Percentiles rank a stretch among this genome's conserved stretches.
These are phyloP conservation scores for Aspergillus pseudoterreus DNA, from an alignment of 2,329 filamentous ascomycete species.

Conservation along the genomic window DNA sequence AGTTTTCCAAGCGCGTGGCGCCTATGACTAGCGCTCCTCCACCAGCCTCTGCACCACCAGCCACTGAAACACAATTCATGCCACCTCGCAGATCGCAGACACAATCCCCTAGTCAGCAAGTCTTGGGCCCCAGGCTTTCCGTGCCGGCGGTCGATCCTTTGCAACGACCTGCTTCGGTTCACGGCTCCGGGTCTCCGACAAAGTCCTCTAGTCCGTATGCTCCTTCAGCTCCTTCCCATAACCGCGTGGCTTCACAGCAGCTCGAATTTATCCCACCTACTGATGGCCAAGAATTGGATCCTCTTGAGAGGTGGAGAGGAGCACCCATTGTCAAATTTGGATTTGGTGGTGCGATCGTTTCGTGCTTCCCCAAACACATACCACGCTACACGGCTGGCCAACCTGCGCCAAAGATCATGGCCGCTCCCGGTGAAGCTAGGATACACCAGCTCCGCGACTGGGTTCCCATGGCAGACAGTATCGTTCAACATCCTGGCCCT, in stretches of 20 bases:
- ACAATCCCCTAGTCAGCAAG: conserved; percentile 56
- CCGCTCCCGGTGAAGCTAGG: conserved; percentile 76
- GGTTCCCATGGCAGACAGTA: conserved; percentile 65
- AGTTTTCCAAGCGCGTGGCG: conserved; percentile 28
- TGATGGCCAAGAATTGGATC: conserved; percentile 62
- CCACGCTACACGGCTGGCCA: conserved; percentile 79
- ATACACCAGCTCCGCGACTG: conserved; percentile 72
- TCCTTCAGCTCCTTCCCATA: conserved; percentile 30
- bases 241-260: conserved; percentile 45
- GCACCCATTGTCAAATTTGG: conserved; percentile 84
- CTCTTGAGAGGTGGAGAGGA: conserved; percentile 86
- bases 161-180: conserved; percentile 53
- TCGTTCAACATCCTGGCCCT: conserved; percentile 84
- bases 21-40: conserved; percentile 16
- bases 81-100: conserved; percentile 53
- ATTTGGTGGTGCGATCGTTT: conserved; percentile 75
- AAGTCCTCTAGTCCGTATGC: conserved; percentile 35
- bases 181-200: conserved; percentile 43
- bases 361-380: conserved; percentile 82
- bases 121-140: conserved; percentile 46
- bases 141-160: conserved; percentile 44
- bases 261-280: conserved; percentile 55
- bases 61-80: conserved; percentile 26
- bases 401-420: conserved; percentile 70
- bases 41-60: conserved; percentile 16